A percentile compares a stretch with the other conserved stretches of the same genome.
Conservation (phyloP, 306 rosid genomes). For the Fagus crenata region DNA sequence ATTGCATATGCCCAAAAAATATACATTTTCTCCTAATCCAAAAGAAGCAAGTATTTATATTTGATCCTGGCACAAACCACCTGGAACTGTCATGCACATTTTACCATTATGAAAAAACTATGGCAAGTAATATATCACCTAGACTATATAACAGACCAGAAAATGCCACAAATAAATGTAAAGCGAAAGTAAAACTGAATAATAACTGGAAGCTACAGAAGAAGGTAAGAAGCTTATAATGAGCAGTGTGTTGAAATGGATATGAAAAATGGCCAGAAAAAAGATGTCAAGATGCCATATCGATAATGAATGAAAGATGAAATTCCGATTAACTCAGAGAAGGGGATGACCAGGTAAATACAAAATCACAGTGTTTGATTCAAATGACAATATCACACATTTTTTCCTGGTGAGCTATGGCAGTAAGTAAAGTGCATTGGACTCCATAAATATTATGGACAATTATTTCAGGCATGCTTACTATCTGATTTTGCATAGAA, state of each 20-base stretch:
- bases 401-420: background rate
- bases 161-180: background rate
- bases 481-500: conserved; percentile 8
- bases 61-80: background rate
- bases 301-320: background rate
- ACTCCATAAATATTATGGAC: background rate
- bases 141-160: too few species aligned
- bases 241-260: background rate
- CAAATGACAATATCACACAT: background rate
- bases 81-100: background rate
- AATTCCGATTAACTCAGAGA: background rate
- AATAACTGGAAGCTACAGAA: background rate
- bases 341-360: background rate
- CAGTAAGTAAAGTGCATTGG: background rate
- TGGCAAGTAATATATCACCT: background rate
- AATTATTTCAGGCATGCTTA: background rate
- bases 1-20: background rate
- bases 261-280: background rate
- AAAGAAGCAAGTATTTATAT: conserved; percentile 1
- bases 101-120: background rate
- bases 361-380: background rate
- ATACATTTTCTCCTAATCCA: background rate
- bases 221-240: background rate
- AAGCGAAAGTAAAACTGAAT: background rate
- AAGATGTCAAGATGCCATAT: background rate